Evolutionary conservation across 176 grass and related monocot species (phyloP).

Genomic region (Carex parvula): DNA sequence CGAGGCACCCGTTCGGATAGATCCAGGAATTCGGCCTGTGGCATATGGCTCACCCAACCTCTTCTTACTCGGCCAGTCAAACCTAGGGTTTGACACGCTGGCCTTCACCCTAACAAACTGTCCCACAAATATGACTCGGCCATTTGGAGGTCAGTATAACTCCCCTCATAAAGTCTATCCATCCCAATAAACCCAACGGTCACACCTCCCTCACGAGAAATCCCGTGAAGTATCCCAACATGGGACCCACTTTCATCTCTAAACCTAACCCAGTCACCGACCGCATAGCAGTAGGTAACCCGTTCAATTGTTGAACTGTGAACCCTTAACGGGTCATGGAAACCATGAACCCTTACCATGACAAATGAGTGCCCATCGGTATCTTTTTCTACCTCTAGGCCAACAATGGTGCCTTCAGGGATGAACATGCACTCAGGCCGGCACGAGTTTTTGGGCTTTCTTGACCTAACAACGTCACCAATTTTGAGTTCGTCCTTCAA

Average conservation of each 20-base stretch:
- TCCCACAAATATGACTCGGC: conserved; percentile 71
- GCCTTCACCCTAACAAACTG: conserved; percentile 81
- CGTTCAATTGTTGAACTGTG: conserved; percentile 54
- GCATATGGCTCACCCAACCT: conserved; percentile 39
- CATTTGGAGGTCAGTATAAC: conserved; percentile 78
- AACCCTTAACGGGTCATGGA: conserved; percentile 68
- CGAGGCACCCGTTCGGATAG: conserved; percentile 70
- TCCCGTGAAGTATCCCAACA: conserved; percentile 81
- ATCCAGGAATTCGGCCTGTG: conserved; percentile 63
- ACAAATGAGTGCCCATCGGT: conserved; percentile 36
- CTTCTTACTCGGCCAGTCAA: conserved; percentile 78
- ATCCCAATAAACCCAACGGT: conserved; percentile 74
- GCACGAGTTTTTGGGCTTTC: conserved; percentile 74
- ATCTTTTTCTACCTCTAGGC: conserved; percentile 56
- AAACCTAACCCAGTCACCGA: conserved; percentile 77
- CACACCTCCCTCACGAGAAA: conserved; percentile 51
- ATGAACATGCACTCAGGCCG: conserved; percentile 70
- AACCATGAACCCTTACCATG: conserved; percentile 72
- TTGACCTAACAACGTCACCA: conserved; percentile 66
- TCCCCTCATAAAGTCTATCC: conserved; percentile 67
- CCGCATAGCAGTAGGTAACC: conserved; percentile 65
- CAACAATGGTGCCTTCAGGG: conserved; percentile 86
- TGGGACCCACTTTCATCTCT: conserved; percentile 62
- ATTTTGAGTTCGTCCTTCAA: conserved; percentile 73
- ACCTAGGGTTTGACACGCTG: conserved; percentile 39